phyloP scores from a whole-genome alignment of 2,329 filamentous ascomycete genomes.

The Paraphoma chrysanthemicola region DNA sequence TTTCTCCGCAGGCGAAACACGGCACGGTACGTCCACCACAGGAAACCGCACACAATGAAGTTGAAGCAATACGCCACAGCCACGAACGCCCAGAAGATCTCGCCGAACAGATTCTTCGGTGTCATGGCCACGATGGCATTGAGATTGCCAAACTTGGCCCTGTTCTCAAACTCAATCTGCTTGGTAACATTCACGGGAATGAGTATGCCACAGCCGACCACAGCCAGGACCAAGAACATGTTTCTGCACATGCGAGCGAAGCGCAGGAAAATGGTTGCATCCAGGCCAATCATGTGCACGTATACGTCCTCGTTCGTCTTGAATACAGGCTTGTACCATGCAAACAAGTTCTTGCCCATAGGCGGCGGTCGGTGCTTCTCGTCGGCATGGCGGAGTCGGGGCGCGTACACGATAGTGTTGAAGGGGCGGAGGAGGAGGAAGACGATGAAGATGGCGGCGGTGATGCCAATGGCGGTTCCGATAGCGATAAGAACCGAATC shows the following conservation, averaged over 20 bases:
- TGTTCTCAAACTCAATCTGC: slow-evolving; percentile 19
- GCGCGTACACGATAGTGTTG: slow-evolving; percentile 91
- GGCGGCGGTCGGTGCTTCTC: slow-evolving; percentile 87
- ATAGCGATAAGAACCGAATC: slow-evolving; percentile 80
- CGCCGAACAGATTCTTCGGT: slow-evolving; percentile 57
- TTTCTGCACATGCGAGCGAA: slow-evolving; percentile 92
- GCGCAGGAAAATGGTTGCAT: slow-evolving; percentile 88
- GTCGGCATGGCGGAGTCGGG: slow-evolving; percentile 91
- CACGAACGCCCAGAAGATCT: slow-evolving; percentile 66
- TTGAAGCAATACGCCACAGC: slow-evolving; percentile 71
- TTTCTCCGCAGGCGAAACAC: slow-evolving; percentile 73
- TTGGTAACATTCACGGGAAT: slow-evolving; percentile 77
- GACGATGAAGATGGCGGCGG: slow-evolving; percentile 73
- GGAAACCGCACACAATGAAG: slow-evolving; percentile 75
- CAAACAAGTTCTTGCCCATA: slow-evolving; percentile 84
- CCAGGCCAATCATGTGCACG: slow-evolving; percentile 84
- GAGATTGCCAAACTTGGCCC: slow-evolving; percentile 7
- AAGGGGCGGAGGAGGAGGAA: slow-evolving; percentile 93
- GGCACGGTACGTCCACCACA: slow-evolving; percentile 89
- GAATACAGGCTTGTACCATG: slow-evolving; percentile 83
- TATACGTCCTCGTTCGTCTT: slow-evolving; percentile 78
- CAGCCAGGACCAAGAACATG: slow-evolving; percentile 76
- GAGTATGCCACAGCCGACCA: slow-evolving; percentile 78
- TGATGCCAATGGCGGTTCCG: slow-evolving; percentile 78
- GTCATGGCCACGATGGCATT: slow-evolving; percentile 37